Base-by-base conservation (phyloP, 2,329 filamentous ascomycete genomes). In the Colletotrichum cuscutae region DNA sequence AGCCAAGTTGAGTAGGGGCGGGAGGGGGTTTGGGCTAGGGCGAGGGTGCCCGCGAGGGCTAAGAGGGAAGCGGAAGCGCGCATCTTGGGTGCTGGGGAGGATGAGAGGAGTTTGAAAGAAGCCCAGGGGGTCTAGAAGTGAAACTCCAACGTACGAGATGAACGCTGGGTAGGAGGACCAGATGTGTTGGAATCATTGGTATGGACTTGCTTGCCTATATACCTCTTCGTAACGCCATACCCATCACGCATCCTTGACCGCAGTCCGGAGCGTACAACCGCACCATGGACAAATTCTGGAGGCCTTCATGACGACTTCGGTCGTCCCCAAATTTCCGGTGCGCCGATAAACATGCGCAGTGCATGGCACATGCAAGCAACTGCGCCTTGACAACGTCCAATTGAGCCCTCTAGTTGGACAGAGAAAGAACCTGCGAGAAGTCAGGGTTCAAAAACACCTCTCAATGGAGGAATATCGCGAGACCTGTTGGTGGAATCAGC, bases 1-100 rank as follows among this genome's bases (percentile, higher is more conserved):
- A 72, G 70, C 59, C 70, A 56, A 4, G 69, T 54, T 2, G 70
- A 72, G 54, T 70, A 72, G 4, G 46, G 57, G 1, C 68, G 64
- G 8, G 68, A 37, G 0, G 61, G 12, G 28, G 26, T 22, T 11
- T 46, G 59, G 13, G 66, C 65, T 9, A 46, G 13, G 4, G 54
- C 2, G 8, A 69, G n/a, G 22, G 59, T 22, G 54, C 66, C 22
- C 5, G 54, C 3, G n/a, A 72, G 54, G 26, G 65, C 70, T 8
- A 65, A 26, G 35, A 72, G 19, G 22, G 54, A 1, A 5, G 30
- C 3, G 13, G 19, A 19, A 2, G 11, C 8, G 15, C 54, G 54
- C 70, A 72, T 72, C 3, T 22, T 42, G 30, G 9, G 6, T 30
- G 22, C 24, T 54, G 5, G 4, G 8, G 12, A 52, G 24, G 12